These are phyloP conservation scores for Cyathus striatus DNA, from an alignment of 768 basidiomycete genomes.

Conservation along the genomic window DNA sequence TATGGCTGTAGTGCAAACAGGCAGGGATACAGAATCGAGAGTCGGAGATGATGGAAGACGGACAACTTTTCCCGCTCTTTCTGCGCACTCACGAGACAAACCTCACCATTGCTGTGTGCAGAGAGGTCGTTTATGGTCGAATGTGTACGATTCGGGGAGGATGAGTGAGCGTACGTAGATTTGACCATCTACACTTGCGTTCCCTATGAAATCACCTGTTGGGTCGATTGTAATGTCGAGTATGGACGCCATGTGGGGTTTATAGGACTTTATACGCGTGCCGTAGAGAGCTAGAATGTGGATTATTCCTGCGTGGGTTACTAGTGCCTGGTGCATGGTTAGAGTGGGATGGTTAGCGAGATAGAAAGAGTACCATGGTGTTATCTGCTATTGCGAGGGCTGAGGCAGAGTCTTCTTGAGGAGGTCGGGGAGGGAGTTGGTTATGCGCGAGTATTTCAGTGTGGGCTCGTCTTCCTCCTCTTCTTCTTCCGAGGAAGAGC, in stretches of 20 bases:
- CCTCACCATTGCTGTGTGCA: no score
- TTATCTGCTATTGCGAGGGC: constrained; percentile 72
- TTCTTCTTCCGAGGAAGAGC: constrained; percentile 58
- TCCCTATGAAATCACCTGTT: constrained; percentile 85
- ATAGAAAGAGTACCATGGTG: constrained; percentile 47
- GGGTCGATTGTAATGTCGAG: constrained; percentile 80
- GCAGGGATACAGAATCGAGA: no score
- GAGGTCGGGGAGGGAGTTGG: constrained; percentile 68
- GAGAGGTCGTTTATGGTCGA: no score
- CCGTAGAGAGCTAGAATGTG: constrained; percentile 79
- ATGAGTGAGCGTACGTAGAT: no score
- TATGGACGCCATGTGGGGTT: no score
- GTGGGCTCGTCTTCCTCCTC: constrained; percentile 89
- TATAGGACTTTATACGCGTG: constrained; percentile 80
- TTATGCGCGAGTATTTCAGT: constrained; percentile 89
- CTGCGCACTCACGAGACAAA: no score
- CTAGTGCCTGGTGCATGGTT: constrained; percentile 58
- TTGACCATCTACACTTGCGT: constrained; percentile 95
- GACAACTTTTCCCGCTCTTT: no score
- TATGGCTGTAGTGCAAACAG: no score
- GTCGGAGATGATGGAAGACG: no score
- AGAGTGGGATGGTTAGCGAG: not conserved
- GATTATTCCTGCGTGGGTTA: no score
- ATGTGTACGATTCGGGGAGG: no score
- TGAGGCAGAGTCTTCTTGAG: constrained; percentile 88